Evolutionary conservation across 768 basidiomycete genomes (phyloP).

Genomic region (Gymnopilus junonius): DNA sequence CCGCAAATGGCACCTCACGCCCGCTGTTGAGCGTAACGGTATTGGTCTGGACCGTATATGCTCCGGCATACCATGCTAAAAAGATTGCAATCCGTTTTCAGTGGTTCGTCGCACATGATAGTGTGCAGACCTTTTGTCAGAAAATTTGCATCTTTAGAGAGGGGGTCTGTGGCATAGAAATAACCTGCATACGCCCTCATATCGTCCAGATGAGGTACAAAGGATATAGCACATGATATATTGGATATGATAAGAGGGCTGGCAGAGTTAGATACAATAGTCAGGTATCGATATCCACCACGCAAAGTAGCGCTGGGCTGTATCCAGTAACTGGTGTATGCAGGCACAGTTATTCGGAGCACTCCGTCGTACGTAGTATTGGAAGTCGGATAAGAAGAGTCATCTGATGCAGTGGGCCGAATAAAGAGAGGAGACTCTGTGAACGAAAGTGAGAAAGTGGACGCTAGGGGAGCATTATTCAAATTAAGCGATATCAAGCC

Average conservation of each 20-base stretch:
- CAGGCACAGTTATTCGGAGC: conserved; percentile 40
- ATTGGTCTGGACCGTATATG: conserved; percentile 65
- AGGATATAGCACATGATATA: conserved; percentile 53
- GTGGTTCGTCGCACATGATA: background rate
- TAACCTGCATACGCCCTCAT: conserved; percentile 55
- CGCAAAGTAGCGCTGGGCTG: conserved; percentile 49
- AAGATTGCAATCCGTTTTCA: background rate
- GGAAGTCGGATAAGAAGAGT: conserved; percentile 52
- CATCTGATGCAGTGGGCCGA: conserved; percentile 54
- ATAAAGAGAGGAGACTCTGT: conserved; percentile 63
- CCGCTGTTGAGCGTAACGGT: conserved; percentile 56
- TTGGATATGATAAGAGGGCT: conserved; percentile 47
- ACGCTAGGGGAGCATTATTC: conserved; percentile 30
- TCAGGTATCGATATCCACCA: conserved; percentile 60
- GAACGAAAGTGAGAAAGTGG: conserved; percentile 55
- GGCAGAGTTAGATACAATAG: conserved; percentile 43
- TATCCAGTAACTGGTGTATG: conserved; percentile 44
- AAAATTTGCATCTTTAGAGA: conserved; percentile 49
- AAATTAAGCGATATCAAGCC: conserved; percentile 56
- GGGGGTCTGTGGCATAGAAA: conserved; percentile 51
- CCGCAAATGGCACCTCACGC: conserved; percentile 48
- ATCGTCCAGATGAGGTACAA: conserved; percentile 56
- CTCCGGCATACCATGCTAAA: conserved; percentile 62
- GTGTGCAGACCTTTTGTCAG: conserved; percentile 48
- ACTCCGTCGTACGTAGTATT: conserved; percentile 48